These are phyloP conservation scores for Chaetomidium leptoderma DNA, from an alignment of 495 filamentous ascomycete species.

Conservation along the genomic window DNA sequence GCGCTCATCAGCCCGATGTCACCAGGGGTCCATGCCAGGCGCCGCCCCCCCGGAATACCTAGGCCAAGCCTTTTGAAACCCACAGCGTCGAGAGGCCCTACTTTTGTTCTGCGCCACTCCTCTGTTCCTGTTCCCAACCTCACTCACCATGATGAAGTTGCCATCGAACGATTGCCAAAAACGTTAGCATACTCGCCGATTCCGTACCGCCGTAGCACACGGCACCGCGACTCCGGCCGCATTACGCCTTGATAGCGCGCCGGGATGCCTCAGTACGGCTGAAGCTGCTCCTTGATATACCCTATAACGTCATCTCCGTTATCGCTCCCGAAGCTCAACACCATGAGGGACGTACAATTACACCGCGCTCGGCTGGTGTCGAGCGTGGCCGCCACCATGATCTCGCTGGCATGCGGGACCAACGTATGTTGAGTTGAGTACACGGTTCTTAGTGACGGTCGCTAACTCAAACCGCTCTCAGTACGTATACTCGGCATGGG, in stretches of 20 bases:
- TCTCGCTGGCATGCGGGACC: slow-evolving; percentile 86
- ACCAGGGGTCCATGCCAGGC: neutral
- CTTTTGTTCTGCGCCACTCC: neutral
- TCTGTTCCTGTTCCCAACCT: neutral
- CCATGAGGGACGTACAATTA: slow-evolving; percentile 37
- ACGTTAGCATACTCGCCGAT: neutral
- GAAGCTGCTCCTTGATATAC: neutral
- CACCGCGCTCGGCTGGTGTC: slow-evolving; percentile 63
- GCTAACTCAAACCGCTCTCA: neutral
- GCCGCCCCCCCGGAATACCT: too few species aligned
- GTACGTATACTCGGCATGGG: slow-evolving; percentile 97
- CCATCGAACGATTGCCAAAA: neutral
- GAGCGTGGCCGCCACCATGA: slow-evolving; percentile 77
- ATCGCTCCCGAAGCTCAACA: slow-evolving; percentile 5
- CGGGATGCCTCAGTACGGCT: slow-evolving; percentile 18
- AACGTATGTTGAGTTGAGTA: too few species aligned
- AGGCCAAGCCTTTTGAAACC: slow-evolving; percentile 9
- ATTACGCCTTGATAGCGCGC: neutral
- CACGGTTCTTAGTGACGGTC: too few species aligned
- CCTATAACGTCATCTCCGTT: neutral
- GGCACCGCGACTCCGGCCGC: slow-evolving; percentile 1
- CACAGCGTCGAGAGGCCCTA: neutral
- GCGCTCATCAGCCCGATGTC: slow-evolving; percentile 4
- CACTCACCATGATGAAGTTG: slow-evolving; percentile 8
- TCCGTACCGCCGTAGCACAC: neutral